Percentiles rank a stretch among this genome's conserved stretches.
Conservation (phyloP, 164 flowering plant genomes). For the Malania oleifera region DNA sequence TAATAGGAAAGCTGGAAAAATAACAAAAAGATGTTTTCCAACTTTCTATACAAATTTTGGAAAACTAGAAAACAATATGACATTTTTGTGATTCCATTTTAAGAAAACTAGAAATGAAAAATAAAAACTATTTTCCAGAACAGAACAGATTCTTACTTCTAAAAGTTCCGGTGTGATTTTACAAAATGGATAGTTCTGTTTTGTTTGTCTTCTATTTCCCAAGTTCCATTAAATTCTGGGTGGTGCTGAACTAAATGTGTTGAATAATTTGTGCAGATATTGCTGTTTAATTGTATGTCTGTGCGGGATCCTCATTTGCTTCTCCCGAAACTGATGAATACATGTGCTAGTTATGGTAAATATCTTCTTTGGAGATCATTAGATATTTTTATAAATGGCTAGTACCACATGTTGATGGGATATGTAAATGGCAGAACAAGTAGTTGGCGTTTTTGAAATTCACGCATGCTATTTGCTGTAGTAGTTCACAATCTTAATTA, state of each 20-base stretch:
- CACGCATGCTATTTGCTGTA: neutral
- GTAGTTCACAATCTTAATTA: neutral
- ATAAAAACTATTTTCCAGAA: too few species aligned
- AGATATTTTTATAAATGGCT: neutral
- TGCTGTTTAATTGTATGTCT: constrained; percentile 92
- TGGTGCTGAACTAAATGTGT: constrained; percentile 15
- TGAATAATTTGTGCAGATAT: constrained; percentile 52
- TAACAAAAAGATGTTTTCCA: too few species aligned
- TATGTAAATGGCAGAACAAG: too few species aligned
- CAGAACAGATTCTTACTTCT: too few species aligned
- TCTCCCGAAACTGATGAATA: constrained; percentile 60
- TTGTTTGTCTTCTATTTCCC: neutral
- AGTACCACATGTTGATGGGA: neutral
- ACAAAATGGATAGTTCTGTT: too few species aligned
- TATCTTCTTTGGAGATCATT: constrained; percentile 11
- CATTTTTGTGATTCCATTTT: too few species aligned
- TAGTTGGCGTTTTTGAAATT: neutral
- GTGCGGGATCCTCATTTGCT: constrained; percentile 90
- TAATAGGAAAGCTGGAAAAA: too few species aligned
- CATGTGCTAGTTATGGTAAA: constrained; percentile 81
- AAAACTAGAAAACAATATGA: too few species aligned
- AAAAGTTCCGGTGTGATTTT: too few species aligned
- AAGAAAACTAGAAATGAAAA: too few species aligned
- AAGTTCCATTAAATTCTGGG: constrained; percentile 6
- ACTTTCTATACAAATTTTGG: too few species aligned